These are phyloP conservation scores for Clarireedia sp. DNA, from an alignment of 2,329 filamentous ascomycete species.

Conservation along the genomic window DNA sequence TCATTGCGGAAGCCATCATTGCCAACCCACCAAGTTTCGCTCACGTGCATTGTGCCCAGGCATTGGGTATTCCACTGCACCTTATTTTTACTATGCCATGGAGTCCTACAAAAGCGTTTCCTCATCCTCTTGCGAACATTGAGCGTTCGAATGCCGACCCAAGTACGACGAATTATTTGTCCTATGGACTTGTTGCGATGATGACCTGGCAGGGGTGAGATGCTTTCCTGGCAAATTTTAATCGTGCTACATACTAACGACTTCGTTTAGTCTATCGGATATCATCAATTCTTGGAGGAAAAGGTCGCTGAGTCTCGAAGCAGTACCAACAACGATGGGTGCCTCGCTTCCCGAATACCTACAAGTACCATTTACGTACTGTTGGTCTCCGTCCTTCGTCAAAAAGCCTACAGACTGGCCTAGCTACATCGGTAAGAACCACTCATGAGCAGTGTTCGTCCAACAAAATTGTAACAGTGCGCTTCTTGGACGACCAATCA, in stretches of 20 bases:
- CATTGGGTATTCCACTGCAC: not conserved
- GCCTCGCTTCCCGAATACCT: constrained; percentile 63
- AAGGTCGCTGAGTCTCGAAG: constrained; percentile 60
- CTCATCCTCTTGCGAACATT: constrained; percentile 68
- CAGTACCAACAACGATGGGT: constrained; percentile 68
- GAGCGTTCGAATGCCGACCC: constrained; percentile 56
- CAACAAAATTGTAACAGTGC: too few relatives aligned
- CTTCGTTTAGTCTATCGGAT: constrained; percentile 48
- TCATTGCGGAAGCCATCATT: constrained; percentile 67
- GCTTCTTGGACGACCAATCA: too few relatives aligned
- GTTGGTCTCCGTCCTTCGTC: constrained; percentile 46
- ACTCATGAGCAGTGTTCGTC: not conserved
- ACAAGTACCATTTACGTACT: constrained; percentile 66
- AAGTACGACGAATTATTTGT: constrained; percentile 69
- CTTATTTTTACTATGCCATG: constrained; percentile 49
- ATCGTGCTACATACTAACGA: not conserved
- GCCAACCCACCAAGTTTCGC: constrained; percentile 73
- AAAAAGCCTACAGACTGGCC: constrained; percentile 11
- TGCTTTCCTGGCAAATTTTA: not conserved
- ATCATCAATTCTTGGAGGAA: constrained; percentile 66
- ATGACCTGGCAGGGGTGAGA: constrained; percentile 68
- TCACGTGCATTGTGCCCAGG: constrained; percentile 32
- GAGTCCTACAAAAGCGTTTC: constrained; percentile 64
- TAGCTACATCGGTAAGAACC: constrained; percentile 39
- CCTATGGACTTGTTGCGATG: constrained; percentile 69